Evolutionary conservation across 176 grass and related monocot species (phyloP).

Genomic region (Bothriochloa decipiens): DNA sequence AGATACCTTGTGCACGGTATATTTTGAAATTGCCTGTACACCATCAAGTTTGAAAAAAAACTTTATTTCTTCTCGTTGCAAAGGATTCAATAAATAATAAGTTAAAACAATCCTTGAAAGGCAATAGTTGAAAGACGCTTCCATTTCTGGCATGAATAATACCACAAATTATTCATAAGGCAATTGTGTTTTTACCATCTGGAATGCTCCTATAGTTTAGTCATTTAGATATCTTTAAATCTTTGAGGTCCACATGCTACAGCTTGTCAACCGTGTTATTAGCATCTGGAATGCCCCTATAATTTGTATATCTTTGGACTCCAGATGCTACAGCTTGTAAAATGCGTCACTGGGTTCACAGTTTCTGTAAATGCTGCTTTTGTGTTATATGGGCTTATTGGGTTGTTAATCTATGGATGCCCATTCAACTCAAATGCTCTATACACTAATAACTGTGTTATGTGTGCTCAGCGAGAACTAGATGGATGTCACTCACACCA

Average conservation of each 20-base stretch:
- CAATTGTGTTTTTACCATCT: no score
- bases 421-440: background rate
- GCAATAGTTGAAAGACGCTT: background rate
- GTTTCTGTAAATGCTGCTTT: background rate
- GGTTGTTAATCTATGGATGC: background rate
- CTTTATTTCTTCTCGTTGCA: background rate
- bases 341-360: background rate
- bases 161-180: background rate
- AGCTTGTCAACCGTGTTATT: background rate
- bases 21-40: no score
- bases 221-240: no score
- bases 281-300: background rate
- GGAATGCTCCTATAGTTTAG: no score
- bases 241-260: background rate
- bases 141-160: background rate
- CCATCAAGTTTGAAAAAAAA: no score
- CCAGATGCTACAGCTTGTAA: background rate
- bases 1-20: no score
- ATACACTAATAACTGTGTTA: background rate
- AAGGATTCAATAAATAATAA: background rate
- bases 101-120: background rate
- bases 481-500: no score
- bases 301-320: background rate
- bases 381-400: background rate
- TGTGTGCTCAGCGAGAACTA: no score